phyloP scores from a whole-genome alignment of 257 asterid genomes.

The Lycium ferocissimum region DNA sequence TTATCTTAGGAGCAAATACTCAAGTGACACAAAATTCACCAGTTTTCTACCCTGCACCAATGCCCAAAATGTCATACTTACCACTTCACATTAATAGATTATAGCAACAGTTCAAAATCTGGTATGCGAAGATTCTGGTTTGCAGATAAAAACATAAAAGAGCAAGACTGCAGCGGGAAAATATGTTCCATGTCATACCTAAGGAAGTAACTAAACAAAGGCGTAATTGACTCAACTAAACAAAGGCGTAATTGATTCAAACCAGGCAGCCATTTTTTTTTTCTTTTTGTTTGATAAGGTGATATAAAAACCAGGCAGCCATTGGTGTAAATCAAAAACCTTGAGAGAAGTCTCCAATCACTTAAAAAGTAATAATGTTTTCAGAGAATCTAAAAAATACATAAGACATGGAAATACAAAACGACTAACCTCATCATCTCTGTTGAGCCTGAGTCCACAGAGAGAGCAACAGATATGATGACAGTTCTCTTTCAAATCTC shows the following conservation, averaged over 20 bases:
- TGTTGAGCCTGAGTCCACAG: slow-evolving; percentile 67
- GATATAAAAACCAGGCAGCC: not conserved
- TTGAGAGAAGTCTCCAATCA: not conserved
- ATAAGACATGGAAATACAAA: slow-evolving; percentile 31
- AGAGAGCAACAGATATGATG: slow-evolving; percentile 61
- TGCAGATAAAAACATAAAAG: slow-evolving; percentile 10
- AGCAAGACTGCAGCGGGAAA: not conserved
- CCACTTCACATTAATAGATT: not conserved
- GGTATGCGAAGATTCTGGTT: not conserved
- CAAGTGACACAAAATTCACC: not conserved
- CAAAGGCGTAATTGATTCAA: not conserved
- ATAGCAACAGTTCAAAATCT: not conserved
- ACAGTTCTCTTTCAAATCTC: slow-evolving; percentile 64
- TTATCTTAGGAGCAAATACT: not conserved
- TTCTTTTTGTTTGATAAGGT: no score
- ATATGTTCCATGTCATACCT: not conserved
- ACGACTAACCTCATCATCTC: slow-evolving; percentile 70
- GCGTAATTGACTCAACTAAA: not conserved
- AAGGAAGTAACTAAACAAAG: not conserved
- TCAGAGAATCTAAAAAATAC: not conserved
- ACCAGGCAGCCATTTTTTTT: not conserved
- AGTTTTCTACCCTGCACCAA: not conserved
- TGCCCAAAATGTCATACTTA: not conserved
- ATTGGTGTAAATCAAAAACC: not conserved
- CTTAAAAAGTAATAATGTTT: not conserved